phyloP scores from a whole-genome alignment of 2,329 filamentous ascomycete genomes.

The Verticillium dahliae region DNA sequence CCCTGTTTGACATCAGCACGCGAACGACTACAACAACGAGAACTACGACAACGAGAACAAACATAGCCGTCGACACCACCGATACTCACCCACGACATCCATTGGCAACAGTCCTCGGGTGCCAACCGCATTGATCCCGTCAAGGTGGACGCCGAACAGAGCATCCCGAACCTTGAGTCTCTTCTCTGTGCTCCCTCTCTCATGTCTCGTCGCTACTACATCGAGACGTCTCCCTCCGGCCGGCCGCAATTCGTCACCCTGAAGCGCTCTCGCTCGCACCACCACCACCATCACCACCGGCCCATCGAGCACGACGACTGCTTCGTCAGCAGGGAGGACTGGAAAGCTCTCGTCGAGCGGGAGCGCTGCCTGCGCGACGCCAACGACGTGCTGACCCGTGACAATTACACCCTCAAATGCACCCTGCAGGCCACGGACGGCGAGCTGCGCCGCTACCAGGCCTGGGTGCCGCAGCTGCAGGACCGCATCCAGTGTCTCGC shows the following conservation, averaged over 20 bases:
- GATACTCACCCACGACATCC: background rate
- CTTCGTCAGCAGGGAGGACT: conserved; percentile 25
- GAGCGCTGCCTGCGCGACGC: conserved; percentile 26
- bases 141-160: conserved; percentile 9
- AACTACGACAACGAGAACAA: background rate
- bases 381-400: conserved; percentile 23
- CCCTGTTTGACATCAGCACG: background rate
- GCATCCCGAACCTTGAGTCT: conserved; percentile 2
- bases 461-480: conserved; percentile 28
- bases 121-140: conserved; percentile 1
- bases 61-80: background rate
- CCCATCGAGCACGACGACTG: conserved; percentile 25
- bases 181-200: conserved; percentile 4
- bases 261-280: conserved; percentile 30
- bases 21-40: background rate
- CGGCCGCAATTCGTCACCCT: conserved; percentile 28
- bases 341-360: conserved; percentile 27
- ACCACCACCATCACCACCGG: conserved; percentile 17
- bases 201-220: conserved; percentile 29
- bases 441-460: conserved; percentile 26
- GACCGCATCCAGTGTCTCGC: conserved; percentile 26
- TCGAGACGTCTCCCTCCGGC: conserved; percentile 27
- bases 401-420: conserved; percentile 25
- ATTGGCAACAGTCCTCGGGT: background rate
- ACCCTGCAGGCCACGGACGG: conserved; percentile 25